Conservation (phyloP, 2,329 filamentous ascomycete genomes). For the Fusarium sp. region DNA sequence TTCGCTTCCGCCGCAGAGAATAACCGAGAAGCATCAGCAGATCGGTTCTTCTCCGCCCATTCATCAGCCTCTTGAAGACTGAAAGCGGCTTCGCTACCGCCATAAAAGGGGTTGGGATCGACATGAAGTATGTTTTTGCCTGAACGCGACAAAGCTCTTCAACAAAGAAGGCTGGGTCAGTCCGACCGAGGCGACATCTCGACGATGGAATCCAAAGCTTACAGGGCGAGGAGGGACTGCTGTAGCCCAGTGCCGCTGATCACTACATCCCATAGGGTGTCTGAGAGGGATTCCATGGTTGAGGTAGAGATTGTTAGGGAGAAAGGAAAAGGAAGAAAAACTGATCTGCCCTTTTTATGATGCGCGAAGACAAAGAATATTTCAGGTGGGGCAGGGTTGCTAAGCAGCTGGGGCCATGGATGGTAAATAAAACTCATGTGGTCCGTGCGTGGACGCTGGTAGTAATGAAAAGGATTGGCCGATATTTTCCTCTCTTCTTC, state of each 20-base stretch:
- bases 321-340: conserved; percentile 21
- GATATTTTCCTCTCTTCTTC: conserved; percentile 48
- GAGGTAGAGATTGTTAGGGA: conserved; percentile 38
- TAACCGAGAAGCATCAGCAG: conserved; percentile 36
- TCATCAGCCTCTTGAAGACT: conserved; percentile 83
- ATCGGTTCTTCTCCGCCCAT: conserved; percentile 68
- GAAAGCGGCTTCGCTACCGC: conserved; percentile 85
- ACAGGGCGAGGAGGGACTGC: conserved; percentile 85
- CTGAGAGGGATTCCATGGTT: conserved; percentile 78
- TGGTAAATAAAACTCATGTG: conserved; percentile 20
- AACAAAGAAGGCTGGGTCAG: conserved; percentile 48
- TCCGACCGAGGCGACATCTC: conserved; percentile 48
- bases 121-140: conserved; percentile 92
- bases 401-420: conserved; percentile 2
- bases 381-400: conserved; percentile 42
- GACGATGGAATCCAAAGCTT: conserved; percentile 57
- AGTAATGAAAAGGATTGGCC: conserved; percentile 22
- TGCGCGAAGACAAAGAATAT: conserved; percentile 33
- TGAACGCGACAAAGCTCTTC: conserved; percentile 90
- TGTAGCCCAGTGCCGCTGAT: conserved; percentile 82
- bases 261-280: conserved; percentile 82
- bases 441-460: conserved; percentile 37
- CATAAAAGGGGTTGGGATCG: conserved; percentile 89
- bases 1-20: conserved; percentile 51
- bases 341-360: conserved; percentile 28